Evolutionary conservation across 352 stramenopile species (phyloP), one percentile per base, ranked within the genome.

Genomic region (Phytophthora pluvialis): DNA sequence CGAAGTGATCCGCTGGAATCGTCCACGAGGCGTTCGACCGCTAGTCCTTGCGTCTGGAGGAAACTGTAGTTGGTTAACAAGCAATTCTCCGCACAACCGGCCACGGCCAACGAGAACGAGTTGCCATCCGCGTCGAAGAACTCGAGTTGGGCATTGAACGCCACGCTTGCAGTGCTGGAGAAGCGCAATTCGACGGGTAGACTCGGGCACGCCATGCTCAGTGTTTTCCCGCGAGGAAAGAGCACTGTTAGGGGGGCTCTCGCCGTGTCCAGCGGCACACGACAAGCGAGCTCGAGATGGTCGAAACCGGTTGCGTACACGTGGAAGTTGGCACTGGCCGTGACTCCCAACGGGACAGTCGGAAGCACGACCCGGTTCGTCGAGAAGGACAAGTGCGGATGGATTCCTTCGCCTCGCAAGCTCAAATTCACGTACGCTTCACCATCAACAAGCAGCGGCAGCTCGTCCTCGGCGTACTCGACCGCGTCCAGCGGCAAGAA

Each of bases 71-170:
- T 98, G 0, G 93, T 98, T 12, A 98, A 76, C 15, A 98, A 18
- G 56, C 90, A 98, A 63, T 97, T 98, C 50, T 98, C 95, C 0
- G 90, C 83, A 33, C 84, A 96, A 2, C 95, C 95, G 16, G 77
- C 79, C 21, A 98, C 74, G 1, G 87, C 77, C 1, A 98, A 61
- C 25, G 76, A 64, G 44, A 98, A 98, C 0, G 72, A 76, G 29
- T 94, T 94, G 18, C 93, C 91, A 18, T 98, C 92, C 0, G 73
- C 47, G 57, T 98, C 94, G 29, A 98, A 97, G 56, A 98, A 97
- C 59, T 98, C 92, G 31, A 98, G 81, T 25, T 90, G 75, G 0
- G 89, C 86, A 43, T 90, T 97, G 53, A 98, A 98, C 3, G 90
- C 92, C 21, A 98, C 89, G 29, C 93, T 95, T 25, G 87, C 88